These are phyloP conservation scores for Pseudogymnoascus sp. DNA, from an alignment of 2,329 filamentous ascomycete genomes.

Conservation along the genomic window DNA sequence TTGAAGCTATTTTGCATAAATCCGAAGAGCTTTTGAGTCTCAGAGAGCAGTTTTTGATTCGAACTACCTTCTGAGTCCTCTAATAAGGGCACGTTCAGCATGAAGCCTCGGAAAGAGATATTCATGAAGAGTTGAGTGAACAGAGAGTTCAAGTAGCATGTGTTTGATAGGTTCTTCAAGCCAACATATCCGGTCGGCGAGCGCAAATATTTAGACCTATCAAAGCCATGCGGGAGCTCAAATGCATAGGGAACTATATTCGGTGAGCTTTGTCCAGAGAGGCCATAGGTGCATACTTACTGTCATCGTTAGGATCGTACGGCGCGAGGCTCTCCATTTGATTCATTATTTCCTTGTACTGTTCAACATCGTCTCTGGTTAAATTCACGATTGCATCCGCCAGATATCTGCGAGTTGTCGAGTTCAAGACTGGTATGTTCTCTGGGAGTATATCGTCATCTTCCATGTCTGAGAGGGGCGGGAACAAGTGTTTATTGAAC, in stretches of 20 bases:
- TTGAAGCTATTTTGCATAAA: slow-evolving; percentile 76
- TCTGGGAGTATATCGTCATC: slow-evolving; percentile 16
- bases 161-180: slow-evolving; percentile 86
- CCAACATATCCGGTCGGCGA: slow-evolving; percentile 78
- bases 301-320: slow-evolving; percentile 37
- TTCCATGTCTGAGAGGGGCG: slow-evolving; percentile 36
- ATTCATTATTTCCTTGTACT: slow-evolving; percentile 45
- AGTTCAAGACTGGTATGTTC: slow-evolving; percentile 42
- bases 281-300: slow-evolving; percentile 24
- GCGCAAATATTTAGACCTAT: slow-evolving; percentile 60
- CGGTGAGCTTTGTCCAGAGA: slow-evolving; percentile 19
- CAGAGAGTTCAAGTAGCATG: slow-evolving; percentile 93
- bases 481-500: slow-evolving; percentile 60
- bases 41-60: slow-evolving; percentile 60
- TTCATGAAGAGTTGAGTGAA: slow-evolving; percentile 98
- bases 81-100: slow-evolving; percentile 47
- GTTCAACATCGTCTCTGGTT: slow-evolving; percentile 41
- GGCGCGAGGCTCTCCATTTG: slow-evolving; percentile 44
- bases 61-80: slow-evolving; percentile 39
- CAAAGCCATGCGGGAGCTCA: slow-evolving; percentile 53
- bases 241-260: slow-evolving; percentile 47
- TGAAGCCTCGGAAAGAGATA: slow-evolving; percentile 73
- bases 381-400: slow-evolving; percentile 53
- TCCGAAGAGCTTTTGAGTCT: slow-evolving; percentile 76
- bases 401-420: slow-evolving; percentile 48